phyloP scores from a whole-genome alignment of 2,329 filamentous ascomycete genomes.

The Parastagonospora avenae region DNA sequence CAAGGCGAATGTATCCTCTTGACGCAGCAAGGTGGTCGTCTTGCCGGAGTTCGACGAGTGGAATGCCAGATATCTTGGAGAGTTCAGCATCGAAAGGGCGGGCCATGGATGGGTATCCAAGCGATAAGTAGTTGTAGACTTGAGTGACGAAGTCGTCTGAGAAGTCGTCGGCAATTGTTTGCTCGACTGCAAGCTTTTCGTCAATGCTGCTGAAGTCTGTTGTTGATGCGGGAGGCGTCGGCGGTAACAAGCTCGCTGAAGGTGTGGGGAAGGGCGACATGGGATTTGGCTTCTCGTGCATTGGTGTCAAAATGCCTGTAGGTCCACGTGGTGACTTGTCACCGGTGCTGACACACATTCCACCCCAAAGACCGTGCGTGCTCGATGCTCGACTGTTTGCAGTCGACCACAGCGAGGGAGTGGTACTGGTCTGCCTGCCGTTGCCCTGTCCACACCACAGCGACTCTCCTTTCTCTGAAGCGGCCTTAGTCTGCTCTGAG shows the following conservation, averaged over 20 bases:
- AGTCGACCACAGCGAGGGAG: slow-evolving; percentile 43
- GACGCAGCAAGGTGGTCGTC: slow-evolving; percentile 70
- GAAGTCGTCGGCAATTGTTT: slow-evolving; percentile 68
- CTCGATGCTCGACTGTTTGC: slow-evolving; percentile 56
- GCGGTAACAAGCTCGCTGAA: slow-evolving; percentile 37
- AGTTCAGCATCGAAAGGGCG: slow-evolving; percentile 84
- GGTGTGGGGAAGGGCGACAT: slow-evolving; percentile 48
- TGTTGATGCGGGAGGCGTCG: slow-evolving; percentile 44
- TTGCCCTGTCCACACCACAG: slow-evolving; percentile 61
- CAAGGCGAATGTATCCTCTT: slow-evolving; percentile 73
- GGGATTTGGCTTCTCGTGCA: slow-evolving; percentile 48
- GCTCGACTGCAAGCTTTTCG: slow-evolving; percentile 50
- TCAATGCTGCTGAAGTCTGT: slow-evolving; percentile 50
- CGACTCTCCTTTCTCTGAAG: slow-evolving; percentile 54
- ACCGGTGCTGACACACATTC: slow-evolving; percentile 62
- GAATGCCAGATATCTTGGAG: slow-evolving; percentile 75
- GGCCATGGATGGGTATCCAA: slow-evolving; percentile 88
- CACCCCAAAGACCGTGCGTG: slow-evolving; percentile 74
- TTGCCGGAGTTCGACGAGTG: slow-evolving; percentile 69
- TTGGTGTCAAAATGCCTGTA: slow-evolving; percentile 58
- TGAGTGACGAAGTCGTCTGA: slow-evolving; percentile 87
- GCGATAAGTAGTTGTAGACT: slow-evolving; percentile 94
- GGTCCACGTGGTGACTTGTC: slow-evolving; percentile 48
- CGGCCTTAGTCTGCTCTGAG: slow-evolving; percentile 54
- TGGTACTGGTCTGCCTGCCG: slow-evolving; percentile 34